Evolutionary conservation across 768 basidiomycete species (phyloP).

Genomic region (Fomitopsis pulvina): DNA sequence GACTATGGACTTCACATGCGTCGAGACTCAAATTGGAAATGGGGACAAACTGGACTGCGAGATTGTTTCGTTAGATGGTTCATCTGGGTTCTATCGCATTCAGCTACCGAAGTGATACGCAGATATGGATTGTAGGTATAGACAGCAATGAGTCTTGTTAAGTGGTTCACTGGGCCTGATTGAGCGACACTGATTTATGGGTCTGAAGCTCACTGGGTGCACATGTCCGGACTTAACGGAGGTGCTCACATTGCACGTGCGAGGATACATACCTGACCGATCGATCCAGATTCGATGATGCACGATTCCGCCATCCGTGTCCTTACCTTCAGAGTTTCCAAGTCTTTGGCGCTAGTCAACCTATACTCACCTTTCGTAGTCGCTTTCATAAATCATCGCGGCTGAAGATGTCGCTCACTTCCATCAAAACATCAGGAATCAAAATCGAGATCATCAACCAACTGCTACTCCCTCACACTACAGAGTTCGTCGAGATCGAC

Average conservation of each 20-base stretch:
- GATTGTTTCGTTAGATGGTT: conserved; percentile 45
- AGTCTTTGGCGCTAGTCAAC: no score
- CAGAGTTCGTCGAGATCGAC: conserved; percentile 58
- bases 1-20: conserved; percentile 78
- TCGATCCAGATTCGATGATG: no score
- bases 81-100: conserved; percentile 13
- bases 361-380: no score
- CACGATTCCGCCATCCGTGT: no score
- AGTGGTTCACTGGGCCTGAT: neutral
- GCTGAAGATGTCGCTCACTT: conserved; percentile 22
- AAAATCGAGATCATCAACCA: conserved; percentile 87
- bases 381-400: no score
- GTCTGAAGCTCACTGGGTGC: no score
- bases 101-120: conserved; percentile 7
- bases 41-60: conserved; percentile 81
- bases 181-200: no score
- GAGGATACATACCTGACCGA: no score
- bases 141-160: neutral
- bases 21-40: conserved; percentile 90
- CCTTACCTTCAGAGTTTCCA: no score
- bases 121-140: neutral
- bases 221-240: no score
- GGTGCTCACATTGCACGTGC: no score
- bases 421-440: conserved; percentile 39
- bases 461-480: conserved; percentile 73